These are phyloP conservation scores for Cryoendolithus antarcticus DNA, from an alignment of 2,329 filamentous ascomycete genomes.

Conservation along the genomic window DNA sequence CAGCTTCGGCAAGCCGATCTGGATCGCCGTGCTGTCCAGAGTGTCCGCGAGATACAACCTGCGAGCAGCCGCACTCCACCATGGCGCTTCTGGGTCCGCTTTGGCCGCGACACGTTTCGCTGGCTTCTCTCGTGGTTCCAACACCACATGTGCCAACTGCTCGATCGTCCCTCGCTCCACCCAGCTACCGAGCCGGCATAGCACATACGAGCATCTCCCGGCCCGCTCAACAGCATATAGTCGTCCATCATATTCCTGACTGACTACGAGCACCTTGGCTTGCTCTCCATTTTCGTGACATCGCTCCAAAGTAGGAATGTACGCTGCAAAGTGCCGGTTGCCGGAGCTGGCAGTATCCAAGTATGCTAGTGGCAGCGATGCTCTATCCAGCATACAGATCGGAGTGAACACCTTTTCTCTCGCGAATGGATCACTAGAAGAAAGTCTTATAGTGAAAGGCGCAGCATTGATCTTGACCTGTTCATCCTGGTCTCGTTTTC, in stretches of 20 bases:
- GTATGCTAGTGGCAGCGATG: constrained; percentile 47
- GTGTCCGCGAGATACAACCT: no score
- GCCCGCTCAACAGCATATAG: constrained; percentile 55
- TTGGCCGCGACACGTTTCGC: constrained; percentile 14
- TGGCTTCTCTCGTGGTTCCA: constrained; percentile 17
- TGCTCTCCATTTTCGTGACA: constrained; percentile 35
- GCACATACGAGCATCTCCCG: constrained; percentile 46
- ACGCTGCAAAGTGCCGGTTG: constrained; percentile 48
- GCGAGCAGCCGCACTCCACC: constrained; percentile 4
- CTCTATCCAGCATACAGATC: constrained; percentile 42
- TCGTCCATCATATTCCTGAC: constrained; percentile 42
- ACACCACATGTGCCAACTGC: constrained; percentile 27
- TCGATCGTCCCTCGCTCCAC: constrained; percentile 46
- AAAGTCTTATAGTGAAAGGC: constrained; percentile 15
- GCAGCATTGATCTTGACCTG: constrained; percentile 11
- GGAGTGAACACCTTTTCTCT: constrained; percentile 18
- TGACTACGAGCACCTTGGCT: constrained; percentile 48
- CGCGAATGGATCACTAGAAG: constrained; percentile 13
- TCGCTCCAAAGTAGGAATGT: constrained; percentile 51
- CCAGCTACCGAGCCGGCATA: constrained; percentile 59
- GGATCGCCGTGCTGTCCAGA: no score
- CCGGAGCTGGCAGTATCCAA: constrained; percentile 45
- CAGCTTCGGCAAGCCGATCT: constrained; percentile 1
- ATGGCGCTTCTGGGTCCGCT: constrained; percentile 8
- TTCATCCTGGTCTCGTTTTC: constrained; percentile 6